Evolutionary conservation across 495 filamentous ascomycete genomes (phyloP).

Genomic region (Stereocaulon alpinum): DNA sequence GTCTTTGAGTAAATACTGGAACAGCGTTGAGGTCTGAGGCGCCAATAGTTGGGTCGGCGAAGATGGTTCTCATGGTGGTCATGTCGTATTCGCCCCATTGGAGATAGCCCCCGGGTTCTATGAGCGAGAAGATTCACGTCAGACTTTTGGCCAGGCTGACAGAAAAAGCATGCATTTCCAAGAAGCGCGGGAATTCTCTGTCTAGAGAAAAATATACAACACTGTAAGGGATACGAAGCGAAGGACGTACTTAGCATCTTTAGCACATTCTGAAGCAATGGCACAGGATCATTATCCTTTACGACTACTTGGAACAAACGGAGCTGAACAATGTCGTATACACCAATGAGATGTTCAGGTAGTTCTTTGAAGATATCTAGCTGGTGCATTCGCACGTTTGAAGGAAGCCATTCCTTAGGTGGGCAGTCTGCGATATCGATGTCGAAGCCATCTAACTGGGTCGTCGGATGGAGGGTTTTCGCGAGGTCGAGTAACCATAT

Average conservation of each 20-base stretch:
- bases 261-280: conserved; percentile 3
- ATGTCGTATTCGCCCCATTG: conserved; percentile 29
- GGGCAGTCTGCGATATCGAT: conserved; percentile 27
- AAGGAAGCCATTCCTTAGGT: conserved; percentile 20
- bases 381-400: conserved; percentile 24
- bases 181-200: too few species aligned
- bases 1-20: neutral
- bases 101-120: conserved; percentile 28
- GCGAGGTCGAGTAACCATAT: conserved; percentile 29
- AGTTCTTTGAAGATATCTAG: conserved; percentile 24
- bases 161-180: too few species aligned
- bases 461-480: conserved; percentile 20
- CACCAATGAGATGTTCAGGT: conserved; percentile 20
- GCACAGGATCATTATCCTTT: conserved; percentile 6
- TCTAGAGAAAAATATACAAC: too few species aligned
- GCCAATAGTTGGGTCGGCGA: neutral
- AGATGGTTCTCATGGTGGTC: neutral
- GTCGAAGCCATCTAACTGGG: conserved; percentile 27
- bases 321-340: conserved; percentile 34
- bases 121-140: neutral
- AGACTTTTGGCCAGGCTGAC: too few species aligned
- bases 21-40: conserved; percentile 1
- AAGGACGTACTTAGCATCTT: conserved; percentile 8
- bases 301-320: conserved; percentile 1
- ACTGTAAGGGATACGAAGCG: neutral